These are phyloP conservation scores for Pseudogymnoascus sp. DNA, from an alignment of 2,329 filamentous ascomycete genomes.

Conservation along the genomic window DNA sequence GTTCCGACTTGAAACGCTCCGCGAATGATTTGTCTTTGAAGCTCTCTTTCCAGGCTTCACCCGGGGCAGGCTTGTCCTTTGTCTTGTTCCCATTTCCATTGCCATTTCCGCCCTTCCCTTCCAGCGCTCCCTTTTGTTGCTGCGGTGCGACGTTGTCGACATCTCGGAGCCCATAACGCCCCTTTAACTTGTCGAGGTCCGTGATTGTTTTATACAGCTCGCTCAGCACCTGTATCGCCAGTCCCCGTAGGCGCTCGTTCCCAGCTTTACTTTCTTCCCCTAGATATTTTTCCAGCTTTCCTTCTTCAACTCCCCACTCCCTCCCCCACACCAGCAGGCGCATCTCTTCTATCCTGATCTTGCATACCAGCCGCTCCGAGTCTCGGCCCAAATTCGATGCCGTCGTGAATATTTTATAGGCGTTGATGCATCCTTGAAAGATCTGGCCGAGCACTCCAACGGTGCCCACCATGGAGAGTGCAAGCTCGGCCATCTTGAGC, in stretches of 20 bases:
- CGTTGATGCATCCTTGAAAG: constrained; percentile 41
- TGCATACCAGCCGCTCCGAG: constrained; percentile 38
- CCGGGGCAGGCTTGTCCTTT: constrained; percentile 2
- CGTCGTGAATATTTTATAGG: constrained; percentile 38
- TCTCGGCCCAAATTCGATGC: constrained; percentile 37
- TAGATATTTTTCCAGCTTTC: constrained; percentile 37
- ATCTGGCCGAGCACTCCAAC: constrained; percentile 40
- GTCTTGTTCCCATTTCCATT: constrained; percentile 10
- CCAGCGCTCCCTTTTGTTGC: background rate
- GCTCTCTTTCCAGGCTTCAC: constrained; percentile 2
- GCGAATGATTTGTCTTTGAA: background rate
- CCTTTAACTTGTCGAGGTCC: constrained; percentile 36
- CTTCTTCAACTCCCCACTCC: constrained; percentile 42
- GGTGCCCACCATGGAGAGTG: constrained; percentile 36
- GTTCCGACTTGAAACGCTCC: constrained; percentile 14
- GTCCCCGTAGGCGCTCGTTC: constrained; percentile 27
- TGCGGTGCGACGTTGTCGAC: background rate
- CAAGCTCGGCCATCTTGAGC: constrained; percentile 32
- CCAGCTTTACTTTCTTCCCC: constrained; percentile 31
- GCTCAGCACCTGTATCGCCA: constrained; percentile 37
- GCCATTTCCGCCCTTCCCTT: constrained; percentile 16
- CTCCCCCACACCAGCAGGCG: constrained; percentile 40
- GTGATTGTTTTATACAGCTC: constrained; percentile 39
- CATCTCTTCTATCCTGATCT: constrained; percentile 44
- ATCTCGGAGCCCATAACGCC: constrained; percentile 36